A percentile compares a stretch with the other conserved stretches of the same genome.
These are phyloP conservation scores for Dittrichia graveolens DNA, from an alignment of 129 eudicot genomes.

Conservation along the genomic window DNA sequence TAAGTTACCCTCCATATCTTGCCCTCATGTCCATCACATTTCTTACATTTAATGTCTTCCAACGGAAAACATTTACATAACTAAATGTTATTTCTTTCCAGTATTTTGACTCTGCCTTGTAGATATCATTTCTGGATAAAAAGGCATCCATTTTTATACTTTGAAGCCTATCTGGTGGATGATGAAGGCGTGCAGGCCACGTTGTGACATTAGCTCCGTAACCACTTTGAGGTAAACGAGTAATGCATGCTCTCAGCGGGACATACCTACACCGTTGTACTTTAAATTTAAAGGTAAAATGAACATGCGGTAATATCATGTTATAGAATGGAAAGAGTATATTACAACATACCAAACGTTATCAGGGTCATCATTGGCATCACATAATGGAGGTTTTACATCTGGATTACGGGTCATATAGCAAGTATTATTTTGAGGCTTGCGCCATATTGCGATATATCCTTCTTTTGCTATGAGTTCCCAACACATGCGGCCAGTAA, in stretches of 20 bases:
- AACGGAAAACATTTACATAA: slow-evolving; percentile 57
- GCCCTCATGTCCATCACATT: slow-evolving; percentile 90
- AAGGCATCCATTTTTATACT: slow-evolving; percentile 81
- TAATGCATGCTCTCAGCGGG: slow-evolving; percentile 64
- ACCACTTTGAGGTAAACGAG: slow-evolving; percentile 59
- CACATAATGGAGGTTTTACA: slow-evolving; percentile 66
- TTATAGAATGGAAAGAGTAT: slow-evolving; percentile 19
- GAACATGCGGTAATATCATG: background rate
- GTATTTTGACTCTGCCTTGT: slow-evolving; percentile 74
- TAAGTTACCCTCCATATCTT: slow-evolving; percentile 79
- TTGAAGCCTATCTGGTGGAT: slow-evolving; percentile 72
- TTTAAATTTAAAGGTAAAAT: background rate
- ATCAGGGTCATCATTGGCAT: slow-evolving; percentile 62
- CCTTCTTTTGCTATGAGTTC: slow-evolving; percentile 72
- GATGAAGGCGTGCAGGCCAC: slow-evolving; percentile 81
- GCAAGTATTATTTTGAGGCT: slow-evolving; percentile 75
- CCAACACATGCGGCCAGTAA: slow-evolving; percentile 78
- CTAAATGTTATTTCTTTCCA: slow-evolving; percentile 66
- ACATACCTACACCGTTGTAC: slow-evolving; percentile 58
- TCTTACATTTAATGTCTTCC: slow-evolving; percentile 46
- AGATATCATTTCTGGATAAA: slow-evolving; percentile 70
- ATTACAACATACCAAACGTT: slow-evolving; percentile 59
- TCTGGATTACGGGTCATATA: slow-evolving; percentile 53
- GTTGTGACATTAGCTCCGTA: slow-evolving; percentile 60
- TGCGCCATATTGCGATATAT: slow-evolving; percentile 77